These are phyloP conservation scores for Agrocybe chaxingu DNA, from an alignment of 768 basidiomycete species.

Conservation along the genomic window DNA sequence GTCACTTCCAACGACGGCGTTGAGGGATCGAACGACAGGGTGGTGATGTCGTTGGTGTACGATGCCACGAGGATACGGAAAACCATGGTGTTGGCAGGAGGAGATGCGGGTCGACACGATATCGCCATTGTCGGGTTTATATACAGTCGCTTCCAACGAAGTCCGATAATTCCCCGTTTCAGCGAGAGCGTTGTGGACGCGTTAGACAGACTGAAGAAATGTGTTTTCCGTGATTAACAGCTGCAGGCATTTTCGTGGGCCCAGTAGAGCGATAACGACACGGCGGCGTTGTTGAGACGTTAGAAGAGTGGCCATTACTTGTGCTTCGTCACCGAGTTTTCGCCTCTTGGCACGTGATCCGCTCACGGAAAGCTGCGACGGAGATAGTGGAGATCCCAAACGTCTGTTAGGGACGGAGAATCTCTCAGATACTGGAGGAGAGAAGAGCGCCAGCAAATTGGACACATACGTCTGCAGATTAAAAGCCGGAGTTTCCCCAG, in stretches of 20 bases:
- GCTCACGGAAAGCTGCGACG: conserved; percentile 1
- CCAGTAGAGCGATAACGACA: neutral
- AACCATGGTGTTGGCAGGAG: conserved; percentile 22
- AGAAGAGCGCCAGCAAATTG: neutral
- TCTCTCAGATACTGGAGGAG: conserved; percentile 1
- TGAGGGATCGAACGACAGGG: conserved; percentile 59
- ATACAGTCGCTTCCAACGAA: conserved; percentile 8
- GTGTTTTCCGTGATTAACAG: neutral
- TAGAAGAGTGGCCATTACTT: neutral
- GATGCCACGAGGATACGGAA: conserved; percentile 59
- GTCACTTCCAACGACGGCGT: conserved; percentile 40
- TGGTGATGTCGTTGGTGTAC: conserved; percentile 61
- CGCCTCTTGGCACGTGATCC: conserved; percentile 15
- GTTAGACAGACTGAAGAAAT: neutral
- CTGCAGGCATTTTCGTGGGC: neutral
- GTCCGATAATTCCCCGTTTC: conserved; percentile 21
- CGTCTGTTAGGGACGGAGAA: neutral
- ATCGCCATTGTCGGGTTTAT: conserved; percentile 9
- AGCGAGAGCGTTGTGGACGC: conserved; percentile 2
- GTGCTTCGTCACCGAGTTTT: conserved; percentile 11
- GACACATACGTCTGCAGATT: conserved; percentile 1
- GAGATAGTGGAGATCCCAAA: conserved; percentile 16
- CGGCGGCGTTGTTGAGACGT: conserved; percentile 2
- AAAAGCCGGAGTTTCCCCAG: conserved; percentile 12
- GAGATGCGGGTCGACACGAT: conserved; percentile 5